Evolutionary conservation across 2,329 filamentous ascomycete genomes (phyloP).

Genomic region (Zymoseptoria ardabiliae): DNA sequence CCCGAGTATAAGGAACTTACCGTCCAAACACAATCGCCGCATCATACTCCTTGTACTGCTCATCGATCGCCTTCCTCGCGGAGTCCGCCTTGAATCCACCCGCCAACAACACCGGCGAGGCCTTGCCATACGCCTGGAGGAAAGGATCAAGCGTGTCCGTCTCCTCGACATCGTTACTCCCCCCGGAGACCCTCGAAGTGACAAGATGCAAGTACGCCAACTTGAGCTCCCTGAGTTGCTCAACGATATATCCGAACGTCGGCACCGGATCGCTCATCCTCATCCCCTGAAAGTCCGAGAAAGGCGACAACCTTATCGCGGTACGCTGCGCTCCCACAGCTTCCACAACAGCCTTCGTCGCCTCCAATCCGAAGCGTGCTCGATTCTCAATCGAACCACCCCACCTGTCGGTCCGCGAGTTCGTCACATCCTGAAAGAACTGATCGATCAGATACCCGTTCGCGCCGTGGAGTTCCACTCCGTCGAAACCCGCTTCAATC

Average conservation of each 20-base stretch:
- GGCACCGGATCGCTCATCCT: slow-evolving; percentile 52
- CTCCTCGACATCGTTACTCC: slow-evolving; percentile 25
- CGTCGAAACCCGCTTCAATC: slow-evolving; percentile 49
- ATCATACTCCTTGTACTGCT: slow-evolving; percentile 33
- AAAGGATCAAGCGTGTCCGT: slow-evolving; percentile 38
- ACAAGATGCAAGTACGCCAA: slow-evolving; percentile 56
- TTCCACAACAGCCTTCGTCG: slow-evolving; percentile 41
- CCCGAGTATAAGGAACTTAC: not conserved
- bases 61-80: slow-evolving; percentile 27
- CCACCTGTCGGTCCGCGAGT: slow-evolving; percentile 44
- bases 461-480: slow-evolving; percentile 44
- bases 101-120: slow-evolving; percentile 42
- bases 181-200: slow-evolving; percentile 47
- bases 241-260: slow-evolving; percentile 52
- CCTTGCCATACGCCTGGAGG: slow-evolving; percentile 38
- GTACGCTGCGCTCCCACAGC: slow-evolving; percentile 37
- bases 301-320: slow-evolving; percentile 55
- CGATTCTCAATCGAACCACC: slow-evolving; percentile 46
- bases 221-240: slow-evolving; percentile 41
- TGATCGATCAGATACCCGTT: slow-evolving; percentile 50
- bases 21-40: slow-evolving; percentile 38
- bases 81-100: slow-evolving; percentile 35
- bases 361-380: slow-evolving; percentile 50
- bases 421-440: slow-evolving; percentile 45
- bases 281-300: slow-evolving; percentile 55